Conservation (phyloP, 1,284 basidiomycete genomes). For the Schizophyllum amplum region DNA sequence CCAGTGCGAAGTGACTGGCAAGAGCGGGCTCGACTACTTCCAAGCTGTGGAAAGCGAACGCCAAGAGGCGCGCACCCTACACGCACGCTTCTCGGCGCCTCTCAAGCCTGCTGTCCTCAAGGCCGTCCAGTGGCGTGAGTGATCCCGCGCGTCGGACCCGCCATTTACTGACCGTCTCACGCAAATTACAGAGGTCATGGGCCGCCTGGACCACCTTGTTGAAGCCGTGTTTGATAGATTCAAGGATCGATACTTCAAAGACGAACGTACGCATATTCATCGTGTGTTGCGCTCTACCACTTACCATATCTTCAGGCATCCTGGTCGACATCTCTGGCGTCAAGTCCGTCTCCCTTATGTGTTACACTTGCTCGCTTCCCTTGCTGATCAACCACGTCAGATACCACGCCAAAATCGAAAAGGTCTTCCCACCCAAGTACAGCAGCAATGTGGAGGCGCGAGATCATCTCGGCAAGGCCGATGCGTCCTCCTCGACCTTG, state of each 20-base stretch:
- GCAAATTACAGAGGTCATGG: slow-evolving; percentile 73
- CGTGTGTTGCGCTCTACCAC: slow-evolving; percentile 9
- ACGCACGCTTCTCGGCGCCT: slow-evolving; percentile 85
- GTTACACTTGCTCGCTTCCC: background rate
- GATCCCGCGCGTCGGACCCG: slow-evolving; percentile 6
- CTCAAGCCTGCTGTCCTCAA: slow-evolving; percentile 88
- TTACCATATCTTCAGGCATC: slow-evolving; percentile 44
- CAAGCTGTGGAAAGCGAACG: slow-evolving; percentile 88
- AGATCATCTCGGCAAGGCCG: slow-evolving; percentile 26
- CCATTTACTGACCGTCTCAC: slow-evolving; percentile 3
- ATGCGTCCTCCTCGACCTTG: slow-evolving; percentile 23
- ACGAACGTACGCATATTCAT: slow-evolving; percentile 64
- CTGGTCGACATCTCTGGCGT: slow-evolving; percentile 78
- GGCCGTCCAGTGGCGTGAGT: slow-evolving; percentile 94
- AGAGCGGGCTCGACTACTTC: slow-evolving; percentile 90
- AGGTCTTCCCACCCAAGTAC: slow-evolving; percentile 65
- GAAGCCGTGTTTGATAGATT: slow-evolving; percentile 94
- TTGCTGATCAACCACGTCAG: slow-evolving; percentile 31
- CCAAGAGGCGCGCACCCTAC: slow-evolving; percentile 81
- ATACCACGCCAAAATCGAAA: slow-evolving; percentile 70
- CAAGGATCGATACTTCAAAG: slow-evolving; percentile 88
- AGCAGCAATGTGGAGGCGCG: slow-evolving; percentile 34
- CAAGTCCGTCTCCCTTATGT: slow-evolving; percentile 52
- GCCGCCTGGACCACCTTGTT: slow-evolving; percentile 88
- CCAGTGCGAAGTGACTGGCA: slow-evolving; percentile 93